Conservation (phyloP, 441 rosid genomes). For the Corymbia citriodora region DNA sequence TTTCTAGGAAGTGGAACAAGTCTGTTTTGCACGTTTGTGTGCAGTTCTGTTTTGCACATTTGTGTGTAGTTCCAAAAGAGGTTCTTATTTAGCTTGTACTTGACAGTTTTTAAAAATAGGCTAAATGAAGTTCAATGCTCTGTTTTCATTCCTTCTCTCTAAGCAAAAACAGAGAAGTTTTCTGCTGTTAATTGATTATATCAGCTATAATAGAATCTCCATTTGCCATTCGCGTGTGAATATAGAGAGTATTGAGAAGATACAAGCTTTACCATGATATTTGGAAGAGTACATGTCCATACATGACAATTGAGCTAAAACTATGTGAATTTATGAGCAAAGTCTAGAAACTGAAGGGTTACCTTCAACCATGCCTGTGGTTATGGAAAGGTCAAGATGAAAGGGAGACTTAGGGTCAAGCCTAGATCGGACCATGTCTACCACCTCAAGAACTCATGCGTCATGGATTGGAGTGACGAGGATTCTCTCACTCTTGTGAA, state of each 20-base stretch:
- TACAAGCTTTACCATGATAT: slow-evolving; percentile 7
- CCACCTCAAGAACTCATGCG: neutral
- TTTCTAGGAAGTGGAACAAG: too few species aligned
- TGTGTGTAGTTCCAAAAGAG: too few species aligned
- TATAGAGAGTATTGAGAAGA: neutral
- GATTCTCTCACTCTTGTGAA: too few species aligned
- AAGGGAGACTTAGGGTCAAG: slow-evolving; percentile 12
- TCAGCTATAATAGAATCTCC: neutral
- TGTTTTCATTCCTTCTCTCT: too few species aligned
- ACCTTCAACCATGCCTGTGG: slow-evolving; percentile 10
- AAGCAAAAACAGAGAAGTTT: too few species aligned
- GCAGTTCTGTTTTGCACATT: too few species aligned
- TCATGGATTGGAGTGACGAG: neutral
- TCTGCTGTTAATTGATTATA: too few species aligned
- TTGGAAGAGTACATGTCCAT: neutral
- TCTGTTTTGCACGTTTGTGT: too few species aligned
- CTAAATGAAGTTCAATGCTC: too few species aligned
- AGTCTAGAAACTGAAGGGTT: neutral
- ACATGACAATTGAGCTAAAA: neutral
- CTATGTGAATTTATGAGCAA: neutral
- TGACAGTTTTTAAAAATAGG: too few species aligned
- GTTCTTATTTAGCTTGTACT: too few species aligned
- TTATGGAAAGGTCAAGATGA: slow-evolving; percentile 7
- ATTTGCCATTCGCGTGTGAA: neutral
- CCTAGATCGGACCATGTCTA: slow-evolving; percentile 5